Evolutionary conservation across 306 rosid genomes (phyloP), one percentile per base, ranked within the genome.

Genomic region (Inga oerstediana): DNA sequence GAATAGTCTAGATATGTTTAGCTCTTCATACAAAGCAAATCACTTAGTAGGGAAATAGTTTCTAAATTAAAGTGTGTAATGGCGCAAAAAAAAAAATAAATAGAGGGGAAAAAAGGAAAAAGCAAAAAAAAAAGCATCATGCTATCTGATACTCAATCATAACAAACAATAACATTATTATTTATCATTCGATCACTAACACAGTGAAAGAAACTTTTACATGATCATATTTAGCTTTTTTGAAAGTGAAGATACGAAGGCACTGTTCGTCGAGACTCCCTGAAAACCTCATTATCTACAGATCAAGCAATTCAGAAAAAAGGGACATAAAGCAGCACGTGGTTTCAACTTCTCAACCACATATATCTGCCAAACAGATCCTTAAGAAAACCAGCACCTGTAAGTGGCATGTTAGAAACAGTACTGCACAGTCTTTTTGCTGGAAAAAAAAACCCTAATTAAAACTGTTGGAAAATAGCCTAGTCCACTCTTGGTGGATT

Each of bases 401-500:
- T 75, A 84, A 83, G 89, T 76, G 81, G 73, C 46, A 69, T 37
- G 73, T 81, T 83, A 90, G 84, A 87, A 90, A 89, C 39, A 90
- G 88, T 1, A 8, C 45, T 1, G 2, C 27, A 19, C 24, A 2
- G 64, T 3, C 22, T 48, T 10, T 10, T 74, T 74, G n/a, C 77
- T 78, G 20, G 66, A 3, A n/a, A 56, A 62, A 88, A 89, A 86
- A 83, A 61, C 89, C 93, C 90, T 61, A 89, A 20, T 19, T 1
- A 49, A 69, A 20, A 69, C 46, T 24, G 27, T 24, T 24, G 27
- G 27, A 24, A 24, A 24, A 24, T 24, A 24, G 27, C 27, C 27
- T 24, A 24, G 27, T 24, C 0, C 27, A 24, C 27, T 24, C 27
- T 24, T 24, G 27, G 27, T 24, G 27, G 27, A 24, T 24, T 24